A percentile compares a stretch with the other conserved stretches of the same genome.
Evolutionary conservation across 495 filamentous ascomycete genomes (phyloP).

Genomic region (Evernia prunastri): DNA sequence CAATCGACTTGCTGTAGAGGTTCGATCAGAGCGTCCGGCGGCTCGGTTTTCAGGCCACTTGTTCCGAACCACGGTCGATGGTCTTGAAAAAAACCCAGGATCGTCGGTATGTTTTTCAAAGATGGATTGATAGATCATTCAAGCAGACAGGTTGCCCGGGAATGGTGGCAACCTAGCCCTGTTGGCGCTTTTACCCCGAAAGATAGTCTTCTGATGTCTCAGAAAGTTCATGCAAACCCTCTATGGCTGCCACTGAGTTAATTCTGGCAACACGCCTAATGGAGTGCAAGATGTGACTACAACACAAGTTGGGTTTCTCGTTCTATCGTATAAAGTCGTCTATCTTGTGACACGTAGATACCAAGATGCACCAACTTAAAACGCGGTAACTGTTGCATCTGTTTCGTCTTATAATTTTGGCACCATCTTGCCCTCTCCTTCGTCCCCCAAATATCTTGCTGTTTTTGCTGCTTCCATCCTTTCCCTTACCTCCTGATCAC

Average conservation of each 20-base stretch:
- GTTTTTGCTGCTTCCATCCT: slow-evolving; percentile 44
- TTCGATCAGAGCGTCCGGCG: neutral
- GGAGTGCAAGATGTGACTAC: neutral
- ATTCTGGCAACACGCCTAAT: neutral
- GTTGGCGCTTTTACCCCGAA: neutral
- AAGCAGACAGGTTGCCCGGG: neutral
- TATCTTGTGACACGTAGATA: neutral
- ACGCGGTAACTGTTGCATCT: neutral
- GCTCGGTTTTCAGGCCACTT: neutral
- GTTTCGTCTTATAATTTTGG: slow-evolving; percentile 18
- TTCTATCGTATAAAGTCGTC: neutral
- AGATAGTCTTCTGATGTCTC: neutral
- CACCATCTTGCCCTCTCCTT: slow-evolving; percentile 34
- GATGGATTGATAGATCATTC: neutral
- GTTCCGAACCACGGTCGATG: neutral
- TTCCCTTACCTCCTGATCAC: slow-evolving; percentile 47
- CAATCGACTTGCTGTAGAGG: neutral
- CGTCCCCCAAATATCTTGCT: slow-evolving; percentile 41
- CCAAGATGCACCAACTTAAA: neutral
- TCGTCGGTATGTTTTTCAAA: neutral
- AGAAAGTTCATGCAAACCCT: neutral
- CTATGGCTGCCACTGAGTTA: neutral
- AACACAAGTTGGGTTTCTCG: neutral
- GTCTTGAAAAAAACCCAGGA: neutral
- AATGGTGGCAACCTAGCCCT: neutral